phyloP scores from a whole-genome alignment of 305 asterid species.

The Fraxinus paxiana region DNA sequence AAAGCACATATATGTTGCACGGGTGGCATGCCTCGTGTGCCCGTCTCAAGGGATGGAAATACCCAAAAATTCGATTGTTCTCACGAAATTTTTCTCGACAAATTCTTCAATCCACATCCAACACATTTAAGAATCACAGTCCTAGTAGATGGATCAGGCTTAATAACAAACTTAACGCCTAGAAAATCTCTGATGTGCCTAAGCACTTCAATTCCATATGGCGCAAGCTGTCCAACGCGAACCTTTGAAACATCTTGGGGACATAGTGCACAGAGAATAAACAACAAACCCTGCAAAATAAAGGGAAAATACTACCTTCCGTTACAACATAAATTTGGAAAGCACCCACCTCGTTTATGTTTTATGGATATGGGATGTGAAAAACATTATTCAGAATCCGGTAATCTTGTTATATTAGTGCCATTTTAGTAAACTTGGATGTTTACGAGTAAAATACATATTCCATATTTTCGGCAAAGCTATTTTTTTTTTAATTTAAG shows the following conservation, averaged over 20 bases:
- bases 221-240: constrained; percentile 86
- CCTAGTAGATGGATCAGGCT: constrained; percentile 73
- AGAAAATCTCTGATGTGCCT: constrained; percentile 71
- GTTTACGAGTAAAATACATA: neutral
- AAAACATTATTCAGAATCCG: neutral
- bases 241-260: constrained; percentile 89
- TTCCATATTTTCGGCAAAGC: neutral
- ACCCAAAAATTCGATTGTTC: neutral
- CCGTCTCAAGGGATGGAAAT: neutral
- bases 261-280: constrained; percentile 82
- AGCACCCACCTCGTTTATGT: neutral
- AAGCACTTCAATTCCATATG: constrained; percentile 66
- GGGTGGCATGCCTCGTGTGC: neutral
- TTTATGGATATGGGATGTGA: neutral
- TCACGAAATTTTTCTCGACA: constrained; percentile 76
- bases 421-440: neutral
- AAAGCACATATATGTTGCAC: neutral
- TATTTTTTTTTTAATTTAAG: neutral
- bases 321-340: neutral
- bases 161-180: constrained; percentile 63
- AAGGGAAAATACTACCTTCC: neutral
- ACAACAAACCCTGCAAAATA: constrained; percentile 66
- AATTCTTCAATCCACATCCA: constrained; percentile 81
- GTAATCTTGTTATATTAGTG: neutral
- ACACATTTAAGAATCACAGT: constrained; percentile 77